A percentile compares a stretch with the other conserved stretches of the same genome.
These are phyloP conservation scores for Neurospora africana DNA, from an alignment of 495 filamentous ascomycete species.

Conservation along the genomic window DNA sequence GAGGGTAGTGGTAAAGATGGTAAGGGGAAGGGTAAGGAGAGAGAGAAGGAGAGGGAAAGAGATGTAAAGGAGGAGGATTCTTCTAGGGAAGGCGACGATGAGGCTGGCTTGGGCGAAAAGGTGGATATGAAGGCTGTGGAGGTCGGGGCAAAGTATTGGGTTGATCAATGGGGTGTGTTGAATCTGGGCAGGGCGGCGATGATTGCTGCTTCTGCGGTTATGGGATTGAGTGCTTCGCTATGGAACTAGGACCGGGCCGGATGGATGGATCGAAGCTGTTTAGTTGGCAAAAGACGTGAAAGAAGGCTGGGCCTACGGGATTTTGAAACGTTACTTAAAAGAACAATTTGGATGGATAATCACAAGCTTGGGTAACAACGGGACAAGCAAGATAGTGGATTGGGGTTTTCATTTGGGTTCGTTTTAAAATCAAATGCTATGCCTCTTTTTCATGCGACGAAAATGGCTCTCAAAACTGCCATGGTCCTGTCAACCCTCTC, in stretches of 20 bases:
- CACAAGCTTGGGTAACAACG: background rate
- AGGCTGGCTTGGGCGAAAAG: conserved; percentile 10
- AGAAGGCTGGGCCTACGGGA: background rate
- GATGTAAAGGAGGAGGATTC: background rate
- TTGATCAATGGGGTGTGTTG: conserved; percentile 46
- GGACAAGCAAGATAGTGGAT: background rate
- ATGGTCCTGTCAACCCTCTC: background rate
- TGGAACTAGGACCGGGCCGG: background rate
- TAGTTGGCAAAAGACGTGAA: background rate
- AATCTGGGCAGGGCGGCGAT: conserved; percentile 38
- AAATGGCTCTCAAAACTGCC: background rate
- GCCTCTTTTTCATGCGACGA: background rate
- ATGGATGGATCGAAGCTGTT: background rate
- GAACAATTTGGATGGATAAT: background rate
- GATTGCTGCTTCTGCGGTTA: conserved; percentile 7
- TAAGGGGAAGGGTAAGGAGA: background rate
- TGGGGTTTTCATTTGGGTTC: background rate
- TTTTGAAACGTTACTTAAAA: background rate
- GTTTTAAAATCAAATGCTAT: background rate
- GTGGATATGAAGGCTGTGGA: conserved; percentile 24
- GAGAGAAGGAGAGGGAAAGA: background rate
- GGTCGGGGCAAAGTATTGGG: conserved; percentile 34
- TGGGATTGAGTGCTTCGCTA: conserved; percentile 12
- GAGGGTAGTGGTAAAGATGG: background rate
- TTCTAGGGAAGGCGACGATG: background rate